phyloP scores from a whole-genome alignment of 345 rosid species.

The Tarenaya hassleriana region DNA sequence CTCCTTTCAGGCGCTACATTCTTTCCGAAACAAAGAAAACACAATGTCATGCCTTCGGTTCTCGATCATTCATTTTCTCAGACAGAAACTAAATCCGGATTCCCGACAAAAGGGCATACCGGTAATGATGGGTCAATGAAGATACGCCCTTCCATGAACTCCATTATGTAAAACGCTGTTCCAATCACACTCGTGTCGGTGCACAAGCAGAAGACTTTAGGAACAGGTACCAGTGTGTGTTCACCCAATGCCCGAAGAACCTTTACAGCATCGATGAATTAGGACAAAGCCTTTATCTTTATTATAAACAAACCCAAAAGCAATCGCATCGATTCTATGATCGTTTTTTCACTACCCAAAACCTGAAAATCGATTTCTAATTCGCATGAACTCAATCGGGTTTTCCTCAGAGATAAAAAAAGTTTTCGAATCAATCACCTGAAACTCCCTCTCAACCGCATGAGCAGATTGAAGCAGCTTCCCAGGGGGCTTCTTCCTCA shows the following conservation, averaged over 20 bases:
- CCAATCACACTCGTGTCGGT: slow-evolving; percentile 62
- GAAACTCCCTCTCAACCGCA: slow-evolving; percentile 86
- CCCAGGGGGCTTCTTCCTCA: slow-evolving; percentile 97
- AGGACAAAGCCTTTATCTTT: slow-evolving; percentile 16
- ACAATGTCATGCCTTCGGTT: not conserved
- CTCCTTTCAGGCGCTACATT: slow-evolving; percentile 60
- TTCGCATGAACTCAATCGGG: no score
- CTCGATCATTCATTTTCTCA: not conserved
- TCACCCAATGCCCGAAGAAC: slow-evolving; percentile 80
- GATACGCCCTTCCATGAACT: slow-evolving; percentile 84
- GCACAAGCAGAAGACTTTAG: slow-evolving; percentile 77
- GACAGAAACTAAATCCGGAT: not conserved
- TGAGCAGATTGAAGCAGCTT: slow-evolving; percentile 79
- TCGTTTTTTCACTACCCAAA: slow-evolving; percentile 8
- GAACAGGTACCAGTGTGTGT: slow-evolving; percentile 74
- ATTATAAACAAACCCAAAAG: not conserved
- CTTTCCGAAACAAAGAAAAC: slow-evolving; percentile 31
- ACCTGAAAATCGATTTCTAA: not conserved
- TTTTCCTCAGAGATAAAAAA: not conserved
- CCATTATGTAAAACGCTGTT: slow-evolving; percentile 93
- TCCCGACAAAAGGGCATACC: slow-evolving; percentile 29
- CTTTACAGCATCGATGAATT: slow-evolving; percentile 30
- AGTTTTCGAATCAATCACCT: slow-evolving; percentile 30
- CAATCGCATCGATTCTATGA: not conserved
- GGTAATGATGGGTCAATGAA: slow-evolving; percentile 67